Conservation (phyloP, 2,329 filamentous ascomycete species). For the Arthrobotrys sphaeroides region DNA sequence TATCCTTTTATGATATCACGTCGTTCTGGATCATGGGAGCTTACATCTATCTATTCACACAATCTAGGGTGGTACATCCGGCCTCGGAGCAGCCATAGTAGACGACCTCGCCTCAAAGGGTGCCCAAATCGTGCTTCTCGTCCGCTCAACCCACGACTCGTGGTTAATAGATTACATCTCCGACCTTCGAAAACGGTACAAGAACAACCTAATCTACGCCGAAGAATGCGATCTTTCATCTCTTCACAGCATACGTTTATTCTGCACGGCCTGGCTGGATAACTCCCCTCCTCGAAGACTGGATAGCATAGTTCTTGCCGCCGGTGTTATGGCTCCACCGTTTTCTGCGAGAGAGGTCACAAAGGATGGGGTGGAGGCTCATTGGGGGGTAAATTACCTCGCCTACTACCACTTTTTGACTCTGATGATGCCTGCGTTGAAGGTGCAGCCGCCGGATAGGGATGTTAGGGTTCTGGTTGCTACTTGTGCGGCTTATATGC, state of each 20-base stretch:
- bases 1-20: background rate
- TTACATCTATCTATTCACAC: conserved; percentile 5
- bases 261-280: conserved; percentile 98
- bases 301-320: conserved; percentile 91
- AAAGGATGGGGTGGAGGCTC: conserved; percentile 82
- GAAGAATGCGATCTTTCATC: conserved; percentile 91
- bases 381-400: conserved; percentile 94
- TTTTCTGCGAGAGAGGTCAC: conserved; percentile 72
- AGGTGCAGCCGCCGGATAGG: conserved; percentile 89
- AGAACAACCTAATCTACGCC: conserved; percentile 90
- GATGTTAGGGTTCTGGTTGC: conserved; percentile 89
- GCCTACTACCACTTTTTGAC: conserved; percentile 94
- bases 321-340: conserved; percentile 76
- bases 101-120: conserved; percentile 79
- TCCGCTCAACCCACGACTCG: conserved; percentile 81
- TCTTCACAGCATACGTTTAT: conserved; percentile 87
- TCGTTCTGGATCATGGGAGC: background rate
- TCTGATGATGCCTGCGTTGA: conserved; percentile 87
- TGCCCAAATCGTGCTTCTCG: conserved; percentile 89
- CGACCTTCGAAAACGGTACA: conserved; percentile 78
- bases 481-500: conserved; percentile 88
- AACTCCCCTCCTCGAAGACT: conserved; percentile 87
- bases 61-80: conserved; percentile 81
- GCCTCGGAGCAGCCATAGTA: conserved; percentile 82
- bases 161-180: conserved; percentile 94